A percentile compares a stretch with the other conserved stretches of the same genome.
These are phyloP conservation scores for Nephelium lappaceum DNA, from an alignment of 345 rosid species.

Conservation along the genomic window DNA sequence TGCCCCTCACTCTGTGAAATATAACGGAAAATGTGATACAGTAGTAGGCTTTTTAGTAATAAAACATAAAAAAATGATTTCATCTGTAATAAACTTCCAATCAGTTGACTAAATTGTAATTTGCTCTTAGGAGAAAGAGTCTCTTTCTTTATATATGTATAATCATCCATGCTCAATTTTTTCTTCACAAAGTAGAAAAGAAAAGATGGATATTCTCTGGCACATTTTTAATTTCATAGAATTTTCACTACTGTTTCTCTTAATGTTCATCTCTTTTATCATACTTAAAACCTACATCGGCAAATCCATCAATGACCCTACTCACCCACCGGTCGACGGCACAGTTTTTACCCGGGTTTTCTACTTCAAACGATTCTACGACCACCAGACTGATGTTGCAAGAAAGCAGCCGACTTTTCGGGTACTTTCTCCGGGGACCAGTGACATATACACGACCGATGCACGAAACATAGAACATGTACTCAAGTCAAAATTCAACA, in stretches of 20 bases:
- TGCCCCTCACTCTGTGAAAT: accelerated
- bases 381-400: conserved; percentile 54
- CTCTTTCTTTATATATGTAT: too few relatives aligned
- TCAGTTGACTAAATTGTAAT: too few relatives aligned
- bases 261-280: conserved; percentile 23
- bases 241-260: conserved; percentile 25
- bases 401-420: conserved; percentile 49
- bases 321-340: conserved; percentile 60
- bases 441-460: conserved; percentile 59
- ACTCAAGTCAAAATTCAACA: conserved; percentile 54
- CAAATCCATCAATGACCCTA: conserved; percentile 48
- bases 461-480: conserved; percentile 66
- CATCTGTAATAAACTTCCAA: too few relatives aligned
- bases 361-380: conserved; percentile 51
- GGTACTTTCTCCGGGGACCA: conserved; percentile 44
- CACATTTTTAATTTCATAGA: conserved; percentile 5
- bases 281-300: conserved; percentile 39
- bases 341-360: conserved; percentile 46
- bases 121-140: too few relatives aligned
- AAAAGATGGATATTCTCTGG: too few relatives aligned
- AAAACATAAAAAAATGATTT: too few relatives aligned
- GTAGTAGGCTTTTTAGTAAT: too few relatives aligned
- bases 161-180: too few relatives aligned
- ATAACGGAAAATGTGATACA: too few relatives aligned
- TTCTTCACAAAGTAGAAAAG: too few relatives aligned